These are phyloP conservation scores for Rubia occidens DNA, from an alignment of 305 asterid genomes.

Conservation along the genomic window DNA sequence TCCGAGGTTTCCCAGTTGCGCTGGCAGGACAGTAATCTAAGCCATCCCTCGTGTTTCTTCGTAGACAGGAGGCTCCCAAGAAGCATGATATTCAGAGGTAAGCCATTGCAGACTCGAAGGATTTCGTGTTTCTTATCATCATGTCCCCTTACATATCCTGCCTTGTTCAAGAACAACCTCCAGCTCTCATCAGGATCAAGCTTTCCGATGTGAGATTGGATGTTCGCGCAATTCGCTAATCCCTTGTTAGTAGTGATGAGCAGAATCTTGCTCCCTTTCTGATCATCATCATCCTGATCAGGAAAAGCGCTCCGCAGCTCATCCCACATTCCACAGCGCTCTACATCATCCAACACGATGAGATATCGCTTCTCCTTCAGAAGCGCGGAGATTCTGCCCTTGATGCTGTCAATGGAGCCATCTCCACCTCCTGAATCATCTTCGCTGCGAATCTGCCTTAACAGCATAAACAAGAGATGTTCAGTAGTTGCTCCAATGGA, in stretches of 20 bases:
- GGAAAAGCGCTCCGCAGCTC: constrained; percentile 26
- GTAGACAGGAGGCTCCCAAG: constrained; percentile 37
- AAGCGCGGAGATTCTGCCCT: constrained; percentile 10
- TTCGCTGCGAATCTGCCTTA: constrained; percentile 25
- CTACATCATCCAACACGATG: constrained; percentile 36
- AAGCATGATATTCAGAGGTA: constrained; percentile 34
- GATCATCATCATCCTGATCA: not conserved
- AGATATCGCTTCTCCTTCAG: constrained; percentile 22
- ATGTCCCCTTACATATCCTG: constrained; percentile 11
- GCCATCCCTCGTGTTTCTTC: constrained; percentile 9
- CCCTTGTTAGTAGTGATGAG: constrained; percentile 19
- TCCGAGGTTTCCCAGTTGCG: constrained; percentile 16
- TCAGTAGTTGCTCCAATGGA: constrained; percentile 16
- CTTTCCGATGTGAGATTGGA: constrained; percentile 5
- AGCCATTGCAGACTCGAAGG: constrained; percentile 20
- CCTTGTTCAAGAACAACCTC: constrained; percentile 30
- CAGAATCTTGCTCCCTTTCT: constrained; percentile 26
- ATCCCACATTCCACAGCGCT: constrained; percentile 18
- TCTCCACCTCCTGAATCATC: not conserved
- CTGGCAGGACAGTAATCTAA: not conserved
- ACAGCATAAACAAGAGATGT: constrained; percentile 23
- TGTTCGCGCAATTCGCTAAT: constrained; percentile 8
- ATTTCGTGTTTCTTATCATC: constrained; percentile 10
- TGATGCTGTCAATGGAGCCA: not conserved
- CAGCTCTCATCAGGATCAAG: constrained; percentile 18